These are phyloP conservation scores for Mortierella sp. DNA, from an alignment of 371 early-diverging fungal genomes.

Conservation along the genomic window DNA sequence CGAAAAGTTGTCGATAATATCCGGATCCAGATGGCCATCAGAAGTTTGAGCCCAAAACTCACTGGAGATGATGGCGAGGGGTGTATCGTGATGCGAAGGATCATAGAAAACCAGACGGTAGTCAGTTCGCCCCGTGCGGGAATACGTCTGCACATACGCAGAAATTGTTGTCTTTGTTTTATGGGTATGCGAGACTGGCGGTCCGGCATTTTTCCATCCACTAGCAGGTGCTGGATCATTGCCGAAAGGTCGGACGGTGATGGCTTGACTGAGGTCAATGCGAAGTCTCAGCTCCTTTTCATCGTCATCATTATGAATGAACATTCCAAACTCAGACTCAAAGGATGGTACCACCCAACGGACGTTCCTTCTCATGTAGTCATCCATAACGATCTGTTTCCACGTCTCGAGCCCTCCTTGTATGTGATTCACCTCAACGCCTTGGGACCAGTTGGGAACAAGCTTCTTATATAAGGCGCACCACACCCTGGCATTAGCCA, in stretches of 20 bases:
- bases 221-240: neutral
- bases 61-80: slow-evolving; percentile 20
- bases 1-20: neutral
- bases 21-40: neutral
- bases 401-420: neutral
- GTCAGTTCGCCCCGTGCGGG: neutral
- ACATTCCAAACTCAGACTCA: neutral
- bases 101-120: slow-evolving; percentile 19
- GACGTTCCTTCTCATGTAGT: neutral
- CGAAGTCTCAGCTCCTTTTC: neutral
- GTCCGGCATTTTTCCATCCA: slow-evolving; percentile 15
- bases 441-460: slow-evolving; percentile 4
- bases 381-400: slow-evolving; percentile 15
- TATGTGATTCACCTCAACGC: slow-evolving; percentile 5
- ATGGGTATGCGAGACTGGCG: slow-evolving; percentile 17
- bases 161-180: slow-evolving; percentile 5
- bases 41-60: slow-evolving; percentile 16
- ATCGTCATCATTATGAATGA: neutral
- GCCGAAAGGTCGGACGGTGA: slow-evolving; percentile 5
- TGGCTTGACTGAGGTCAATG: slow-evolving; percentile 1
- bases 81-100: slow-evolving; percentile 14
- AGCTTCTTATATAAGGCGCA: neutral
- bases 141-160: slow-evolving; percentile 25
- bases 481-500: slow-evolving; percentile 7
- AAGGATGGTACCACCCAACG: neutral